These are phyloP conservation scores for Rosa rugosa DNA, from an alignment of 306 rosid species.

Conservation along the genomic window DNA sequence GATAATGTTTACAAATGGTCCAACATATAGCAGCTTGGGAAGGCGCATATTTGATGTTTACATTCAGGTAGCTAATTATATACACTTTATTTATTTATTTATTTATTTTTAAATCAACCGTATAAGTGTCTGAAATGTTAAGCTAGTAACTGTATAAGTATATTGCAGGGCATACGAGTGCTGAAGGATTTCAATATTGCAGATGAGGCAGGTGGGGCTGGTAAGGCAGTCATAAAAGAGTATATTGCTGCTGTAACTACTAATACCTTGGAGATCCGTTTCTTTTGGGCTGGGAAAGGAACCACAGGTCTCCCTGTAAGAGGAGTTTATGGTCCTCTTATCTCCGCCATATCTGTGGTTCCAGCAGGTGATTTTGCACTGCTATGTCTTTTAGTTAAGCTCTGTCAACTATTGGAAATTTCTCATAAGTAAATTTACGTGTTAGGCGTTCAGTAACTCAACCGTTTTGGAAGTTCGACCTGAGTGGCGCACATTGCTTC, in stretches of 20 bases:
- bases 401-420: background rate
- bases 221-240: background rate
- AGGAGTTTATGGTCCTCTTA: constrained; percentile 67
- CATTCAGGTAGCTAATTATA: constrained; percentile 24
- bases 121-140: background rate
- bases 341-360: constrained; percentile 63
- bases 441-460: background rate
- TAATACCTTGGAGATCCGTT: constrained; percentile 42
- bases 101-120: background rate
- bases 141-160: background rate
- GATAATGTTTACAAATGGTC: constrained; percentile 24
- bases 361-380: constrained; percentile 42
- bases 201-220: constrained; percentile 38
- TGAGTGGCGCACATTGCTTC: background rate
- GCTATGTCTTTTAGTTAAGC: constrained; percentile 38
- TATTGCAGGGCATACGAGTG: constrained; percentile 34
- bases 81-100: background rate
- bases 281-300: constrained; percentile 72
- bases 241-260: constrained; percentile 16
- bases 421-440: background rate
- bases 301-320: constrained; percentile 42
- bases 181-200: constrained; percentile 54
- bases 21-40: constrained; percentile 37
- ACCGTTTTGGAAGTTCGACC: background rate
- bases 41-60: constrained; percentile 47